These are phyloP conservation scores for Rasamsonia emersonii DNA, from an alignment of 2,329 filamentous ascomycete species.

Conservation along the genomic window DNA sequence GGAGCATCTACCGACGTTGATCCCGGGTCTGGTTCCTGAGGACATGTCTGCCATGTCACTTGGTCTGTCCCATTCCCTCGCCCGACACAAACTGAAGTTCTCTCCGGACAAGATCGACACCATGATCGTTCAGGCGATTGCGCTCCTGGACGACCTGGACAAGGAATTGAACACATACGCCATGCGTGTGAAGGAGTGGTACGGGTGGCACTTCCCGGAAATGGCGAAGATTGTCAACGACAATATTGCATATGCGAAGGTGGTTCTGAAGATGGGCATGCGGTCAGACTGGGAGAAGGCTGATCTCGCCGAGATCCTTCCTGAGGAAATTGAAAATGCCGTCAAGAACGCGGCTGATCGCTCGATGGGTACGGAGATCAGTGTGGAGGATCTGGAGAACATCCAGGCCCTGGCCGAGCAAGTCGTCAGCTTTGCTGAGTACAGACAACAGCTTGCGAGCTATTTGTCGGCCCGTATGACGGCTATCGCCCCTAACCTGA, in stretches of 20 bases:
- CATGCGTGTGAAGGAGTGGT: slow-evolving; percentile 99
- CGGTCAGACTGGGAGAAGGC: slow-evolving; percentile 66
- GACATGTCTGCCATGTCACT: slow-evolving; percentile 92
- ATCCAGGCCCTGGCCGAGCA: slow-evolving; percentile 87
- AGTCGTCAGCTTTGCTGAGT: slow-evolving; percentile 85
- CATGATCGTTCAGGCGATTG: slow-evolving; percentile 98
- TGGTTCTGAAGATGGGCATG: slow-evolving; percentile 84
- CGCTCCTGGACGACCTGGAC: slow-evolving; percentile 88
- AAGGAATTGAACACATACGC: slow-evolving; percentile 98
- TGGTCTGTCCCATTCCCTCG: slow-evolving; percentile 93
- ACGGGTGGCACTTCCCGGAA: slow-evolving; percentile 99
- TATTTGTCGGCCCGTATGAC: slow-evolving; percentile 93
- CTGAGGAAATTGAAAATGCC: slow-evolving; percentile 85
- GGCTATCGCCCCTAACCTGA: slow-evolving; percentile 92
- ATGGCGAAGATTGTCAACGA: slow-evolving; percentile 95
- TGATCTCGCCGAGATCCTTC: slow-evolving; percentile 82
- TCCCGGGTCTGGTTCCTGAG: slow-evolving; percentile 75
- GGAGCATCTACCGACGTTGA: slow-evolving; percentile 78
- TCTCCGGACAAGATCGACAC: slow-evolving; percentile 97
- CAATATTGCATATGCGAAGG: slow-evolving; percentile 85
- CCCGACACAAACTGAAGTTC: slow-evolving; percentile 97
- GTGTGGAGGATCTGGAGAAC: slow-evolving; percentile 82
- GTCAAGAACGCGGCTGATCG: slow-evolving; percentile 93
- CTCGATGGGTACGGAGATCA: slow-evolving; percentile 98
- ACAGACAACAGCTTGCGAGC: slow-evolving; percentile 75